A percentile compares a stretch with the other conserved stretches of the same genome.
phyloP scores from a whole-genome alignment of 2,329 filamentous ascomycete species.

The Anthostomella pinea region DNA sequence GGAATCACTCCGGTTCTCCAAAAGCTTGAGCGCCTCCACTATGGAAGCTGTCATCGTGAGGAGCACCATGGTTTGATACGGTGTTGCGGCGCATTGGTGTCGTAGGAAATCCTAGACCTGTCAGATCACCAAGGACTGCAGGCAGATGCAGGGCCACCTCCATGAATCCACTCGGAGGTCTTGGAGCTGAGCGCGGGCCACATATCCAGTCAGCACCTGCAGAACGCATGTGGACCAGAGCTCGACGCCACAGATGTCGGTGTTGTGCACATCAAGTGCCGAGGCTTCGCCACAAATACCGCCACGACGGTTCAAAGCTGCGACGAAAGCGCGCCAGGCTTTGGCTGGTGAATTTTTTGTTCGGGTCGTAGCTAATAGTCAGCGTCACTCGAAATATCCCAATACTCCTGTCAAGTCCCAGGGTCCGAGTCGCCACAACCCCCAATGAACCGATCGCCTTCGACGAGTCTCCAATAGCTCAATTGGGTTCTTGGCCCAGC shows the following conservation, averaged over 20 bases:
- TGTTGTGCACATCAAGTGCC: conserved; percentile 3
- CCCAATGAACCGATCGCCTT: conserved; percentile 19
- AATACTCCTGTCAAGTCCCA: conserved; percentile 2
- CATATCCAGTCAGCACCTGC: too few species aligned
- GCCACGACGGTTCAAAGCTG: not conserved
- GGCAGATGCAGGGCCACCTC: too few species aligned
- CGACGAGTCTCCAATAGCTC: conserved; percentile 15
- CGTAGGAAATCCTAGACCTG: too few species aligned
- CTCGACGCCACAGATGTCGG: conserved; percentile 5
- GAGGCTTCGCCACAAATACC: conserved; percentile 9
- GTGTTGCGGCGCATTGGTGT: too few species aligned
- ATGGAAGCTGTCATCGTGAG: conserved; percentile 73
- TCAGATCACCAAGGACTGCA: too few species aligned
- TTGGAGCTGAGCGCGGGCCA: too few species aligned
- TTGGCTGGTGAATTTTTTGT: conserved; percentile 10
- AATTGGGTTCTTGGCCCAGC: conserved; percentile 31
- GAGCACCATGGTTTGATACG: conserved; percentile 59
- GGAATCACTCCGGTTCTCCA: conserved; percentile 22
- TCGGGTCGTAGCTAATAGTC: conserved; percentile 2
- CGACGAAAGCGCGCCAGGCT: not conserved
- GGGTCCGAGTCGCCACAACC: not conserved
- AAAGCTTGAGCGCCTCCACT: conserved; percentile 55
- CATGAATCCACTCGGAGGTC: too few species aligned
- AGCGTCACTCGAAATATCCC: conserved; percentile 9
- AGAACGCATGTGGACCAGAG: too few species aligned